These are phyloP conservation scores for Diutina scorzettiae DNA, from an alignment of 1,139 yeast genomes.

Conservation along the genomic window DNA sequence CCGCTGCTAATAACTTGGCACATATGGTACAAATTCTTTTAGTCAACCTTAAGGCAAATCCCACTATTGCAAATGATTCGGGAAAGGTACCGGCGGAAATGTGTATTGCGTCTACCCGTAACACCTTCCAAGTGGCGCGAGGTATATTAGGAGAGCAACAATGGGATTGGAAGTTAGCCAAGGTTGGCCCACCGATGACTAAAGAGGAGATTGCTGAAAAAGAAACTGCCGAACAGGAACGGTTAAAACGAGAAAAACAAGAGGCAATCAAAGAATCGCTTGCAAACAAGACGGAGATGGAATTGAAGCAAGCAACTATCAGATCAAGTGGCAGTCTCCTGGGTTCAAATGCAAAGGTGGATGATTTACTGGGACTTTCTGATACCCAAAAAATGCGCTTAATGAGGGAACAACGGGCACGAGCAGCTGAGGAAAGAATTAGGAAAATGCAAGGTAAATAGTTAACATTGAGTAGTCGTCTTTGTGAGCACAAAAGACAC, in stretches of 20 bases:
- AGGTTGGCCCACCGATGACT: constrained; percentile 54
- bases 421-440: constrained; percentile 92
- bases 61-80: constrained; percentile 37
- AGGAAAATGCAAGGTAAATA: constrained; percentile 7
- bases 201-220: constrained; percentile 48
- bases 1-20: constrained; percentile 53
- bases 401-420: constrained; percentile 89
- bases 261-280: constrained; percentile 26
- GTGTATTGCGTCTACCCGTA: constrained; percentile 29
- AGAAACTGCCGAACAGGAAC: constrained; percentile 14
- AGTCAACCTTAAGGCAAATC: constrained; percentile 58
- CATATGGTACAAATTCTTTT: constrained; percentile 61
- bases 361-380: constrained; percentile 24
- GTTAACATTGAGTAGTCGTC: background rate
- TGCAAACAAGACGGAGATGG: constrained; percentile 27
- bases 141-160: constrained; percentile 51
- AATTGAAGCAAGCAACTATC: constrained; percentile 20
- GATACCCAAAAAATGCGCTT: constrained; percentile 66
- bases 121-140: constrained; percentile 62
- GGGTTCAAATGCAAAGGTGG: constrained; percentile 12
- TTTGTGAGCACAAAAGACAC: background rate
- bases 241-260: constrained; percentile 19
- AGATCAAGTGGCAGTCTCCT: constrained; percentile 20
- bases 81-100: constrained; percentile 51
- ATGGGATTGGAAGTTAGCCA: constrained; percentile 61